Evolutionary conservation across 441 rosid genomes (phyloP), one percentile per base, ranked within the genome.

Genomic region (Arabidopsis lyrata): DNA sequence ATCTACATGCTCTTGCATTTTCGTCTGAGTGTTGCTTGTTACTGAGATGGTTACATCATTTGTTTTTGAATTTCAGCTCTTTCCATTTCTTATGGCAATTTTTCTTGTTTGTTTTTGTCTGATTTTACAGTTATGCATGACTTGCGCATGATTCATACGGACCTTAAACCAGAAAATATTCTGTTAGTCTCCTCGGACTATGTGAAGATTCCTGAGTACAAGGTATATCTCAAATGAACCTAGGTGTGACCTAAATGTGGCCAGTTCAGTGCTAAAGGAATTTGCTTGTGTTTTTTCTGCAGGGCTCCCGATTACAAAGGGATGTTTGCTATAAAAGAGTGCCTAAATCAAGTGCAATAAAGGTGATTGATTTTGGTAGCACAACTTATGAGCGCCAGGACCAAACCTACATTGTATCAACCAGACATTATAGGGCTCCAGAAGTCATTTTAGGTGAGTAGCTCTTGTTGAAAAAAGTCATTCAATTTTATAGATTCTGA

Each of bases 321-420:
- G 89, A 87, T 48, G 75, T 78, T 70, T 80, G 80, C 9, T 88
- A 67, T 14, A 91, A 82, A 79, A 82, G 92, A 78, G 80, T 91
- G 66, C 97, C 97, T 32, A 91, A 90, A 69, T 91, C 93, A 2
- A 88, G 90, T 84, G 86, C 90, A 31, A 82, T 92, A 22, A 90
- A 88, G 71, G 87, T 90, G 73, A 91, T 91, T 77, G 97, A 91
- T 81, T 91, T 91, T 84, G 97, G 97, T 10, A 91, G 97, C 78
- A 91, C 95, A 32, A 88, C 90, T 29, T 86, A 85, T 71, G 93
- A 91, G 75, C 87, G 92, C 7, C 89, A 81, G 72, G 95, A 85
- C 45, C 97, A 90, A 68, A 87, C 65, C 39, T 90, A 90, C 75
- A 82, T 90, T 78, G 93, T 92, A 22, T 92, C 97, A 10, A 90